A percentile compares a stretch with the other conserved stretches of the same genome.
Evolutionary conservation across 2,329 filamentous ascomycete species (phyloP).

Genomic region (Fusarium bactridioides): DNA sequence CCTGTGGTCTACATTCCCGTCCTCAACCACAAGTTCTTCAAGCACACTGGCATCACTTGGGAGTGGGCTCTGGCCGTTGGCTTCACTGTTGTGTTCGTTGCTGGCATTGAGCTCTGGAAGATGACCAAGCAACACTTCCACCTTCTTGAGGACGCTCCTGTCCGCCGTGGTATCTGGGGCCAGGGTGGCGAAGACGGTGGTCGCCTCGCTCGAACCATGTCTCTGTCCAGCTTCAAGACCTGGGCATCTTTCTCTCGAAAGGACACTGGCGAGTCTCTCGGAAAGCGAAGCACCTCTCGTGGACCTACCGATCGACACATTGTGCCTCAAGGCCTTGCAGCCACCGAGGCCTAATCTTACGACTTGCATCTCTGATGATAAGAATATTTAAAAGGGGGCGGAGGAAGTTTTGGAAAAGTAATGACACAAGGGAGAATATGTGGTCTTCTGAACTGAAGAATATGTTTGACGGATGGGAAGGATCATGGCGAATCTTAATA

Average conservation of each 20-base stretch:
- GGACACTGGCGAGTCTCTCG: conserved; percentile 50
- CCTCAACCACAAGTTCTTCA: conserved; percentile 75
- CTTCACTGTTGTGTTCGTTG: conserved; percentile 69
- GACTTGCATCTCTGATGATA: not conserved
- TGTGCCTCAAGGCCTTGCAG: conserved; percentile 41
- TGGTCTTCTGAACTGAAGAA: conserved; percentile 2
- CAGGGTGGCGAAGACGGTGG: conserved; percentile 60
- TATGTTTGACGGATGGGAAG: not conserved
- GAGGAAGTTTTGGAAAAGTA: not conserved
- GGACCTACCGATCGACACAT: conserved; percentile 28
- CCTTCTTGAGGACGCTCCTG: conserved; percentile 61
- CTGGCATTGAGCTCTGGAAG: conserved; percentile 77
- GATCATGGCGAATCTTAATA: conserved; percentile 1
- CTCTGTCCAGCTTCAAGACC: conserved; percentile 60
- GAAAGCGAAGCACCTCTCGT: conserved; percentile 39
- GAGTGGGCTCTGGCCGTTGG: conserved; percentile 76
- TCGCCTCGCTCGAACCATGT: conserved; percentile 58
- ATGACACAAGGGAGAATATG: not conserved
- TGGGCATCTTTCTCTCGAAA: conserved; percentile 54
- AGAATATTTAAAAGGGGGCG: not conserved
- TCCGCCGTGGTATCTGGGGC: conserved; percentile 59
- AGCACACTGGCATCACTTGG: conserved; percentile 75
- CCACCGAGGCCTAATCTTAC: conserved; percentile 36
- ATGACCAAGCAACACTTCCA: conserved; percentile 66
- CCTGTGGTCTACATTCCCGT: conserved; percentile 76